phyloP scores from a whole-genome alignment of 2,329 filamentous ascomycete species.

The Alternaria viburni region DNA sequence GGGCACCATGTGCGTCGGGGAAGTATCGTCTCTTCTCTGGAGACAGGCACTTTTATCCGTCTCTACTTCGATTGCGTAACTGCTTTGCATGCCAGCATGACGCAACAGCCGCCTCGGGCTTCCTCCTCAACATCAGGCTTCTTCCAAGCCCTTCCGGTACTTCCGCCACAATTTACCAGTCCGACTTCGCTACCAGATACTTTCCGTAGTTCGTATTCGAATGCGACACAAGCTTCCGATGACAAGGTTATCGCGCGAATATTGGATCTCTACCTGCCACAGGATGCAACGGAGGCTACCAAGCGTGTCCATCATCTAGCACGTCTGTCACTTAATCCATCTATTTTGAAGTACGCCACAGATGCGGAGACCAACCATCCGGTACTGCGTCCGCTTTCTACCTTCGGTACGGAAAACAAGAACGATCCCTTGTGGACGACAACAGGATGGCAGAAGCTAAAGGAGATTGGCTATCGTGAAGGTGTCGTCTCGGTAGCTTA shows the following conservation, averaged over 20 bases:
- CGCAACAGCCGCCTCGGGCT: slow-evolving; percentile 6
- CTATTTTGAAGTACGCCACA: slow-evolving; percentile 50
- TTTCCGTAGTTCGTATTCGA: background rate
- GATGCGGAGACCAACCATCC: slow-evolving; percentile 72
- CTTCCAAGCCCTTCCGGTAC: slow-evolving; percentile 35
- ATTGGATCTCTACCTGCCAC: slow-evolving; percentile 31
- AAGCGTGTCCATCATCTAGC: slow-evolving; percentile 27
- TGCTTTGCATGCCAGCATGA: slow-evolving; percentile 25
- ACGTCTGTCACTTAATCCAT: slow-evolving; percentile 26
- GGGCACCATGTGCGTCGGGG: background rate
- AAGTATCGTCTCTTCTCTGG: background rate
- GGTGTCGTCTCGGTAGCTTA: slow-evolving; percentile 68
- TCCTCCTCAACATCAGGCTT: slow-evolving; percentile 41
- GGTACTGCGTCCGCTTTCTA: slow-evolving; percentile 64
- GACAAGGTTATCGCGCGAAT: slow-evolving; percentile 32
- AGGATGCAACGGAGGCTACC: slow-evolving; percentile 13
- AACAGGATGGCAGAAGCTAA: slow-evolving; percentile 70
- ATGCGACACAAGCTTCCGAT: slow-evolving; percentile 14
- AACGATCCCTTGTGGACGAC: slow-evolving; percentile 66
- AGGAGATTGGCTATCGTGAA: slow-evolving; percentile 63
- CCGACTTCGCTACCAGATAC: background rate
- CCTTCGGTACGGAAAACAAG: slow-evolving; percentile 62
- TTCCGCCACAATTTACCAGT: slow-evolving; percentile 36
- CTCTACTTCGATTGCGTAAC: background rate
- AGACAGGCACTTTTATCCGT: background rate